A percentile compares a stretch with the other conserved stretches of the same genome.
Evolutionary conservation across 176 grass and related monocot genomes (phyloP).

Genomic region (Aegilops tauschii): DNA sequence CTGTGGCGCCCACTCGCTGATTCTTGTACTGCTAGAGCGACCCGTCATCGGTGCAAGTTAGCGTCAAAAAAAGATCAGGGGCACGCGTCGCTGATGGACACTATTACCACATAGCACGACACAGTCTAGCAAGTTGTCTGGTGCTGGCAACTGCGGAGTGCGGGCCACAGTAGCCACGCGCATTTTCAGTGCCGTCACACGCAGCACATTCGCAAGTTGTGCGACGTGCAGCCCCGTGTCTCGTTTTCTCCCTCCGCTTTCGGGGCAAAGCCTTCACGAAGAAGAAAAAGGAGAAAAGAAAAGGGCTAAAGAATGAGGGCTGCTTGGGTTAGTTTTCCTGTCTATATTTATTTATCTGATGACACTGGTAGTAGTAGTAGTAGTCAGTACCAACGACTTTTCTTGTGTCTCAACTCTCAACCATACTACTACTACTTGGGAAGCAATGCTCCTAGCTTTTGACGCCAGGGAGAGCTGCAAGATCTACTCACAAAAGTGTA

Average conservation of each 20-base stretch:
- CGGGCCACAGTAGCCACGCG: not conserved
- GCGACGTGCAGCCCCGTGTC: not conserved
- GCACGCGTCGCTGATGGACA: not conserved
- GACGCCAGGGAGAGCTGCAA: not conserved
- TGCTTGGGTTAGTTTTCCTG: not conserved
- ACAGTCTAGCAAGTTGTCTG: not conserved
- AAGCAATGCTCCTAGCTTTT: not conserved
- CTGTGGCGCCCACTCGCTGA: not conserved
- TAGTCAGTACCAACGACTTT: not conserved
- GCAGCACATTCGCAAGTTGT: not conserved
- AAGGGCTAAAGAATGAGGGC: not conserved
- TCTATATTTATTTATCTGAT: not conserved
- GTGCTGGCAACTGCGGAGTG: not conserved
- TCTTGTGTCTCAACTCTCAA: not conserved
- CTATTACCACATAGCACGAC: not conserved
- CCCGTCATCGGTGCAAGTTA: not conserved
- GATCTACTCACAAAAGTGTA: not conserved
- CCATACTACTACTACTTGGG: too few relatives aligned
- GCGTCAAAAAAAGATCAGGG: not conserved
- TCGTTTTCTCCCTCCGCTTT: not conserved
- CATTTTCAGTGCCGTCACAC: not conserved
- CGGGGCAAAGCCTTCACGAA: not conserved
- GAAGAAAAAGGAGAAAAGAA: not conserved
- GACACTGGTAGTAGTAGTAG: not conserved
- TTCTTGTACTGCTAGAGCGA: not conserved